Base-by-base conservation (phyloP, 2,329 filamentous ascomycete species). In the Aureobasidium vineae region DNA sequence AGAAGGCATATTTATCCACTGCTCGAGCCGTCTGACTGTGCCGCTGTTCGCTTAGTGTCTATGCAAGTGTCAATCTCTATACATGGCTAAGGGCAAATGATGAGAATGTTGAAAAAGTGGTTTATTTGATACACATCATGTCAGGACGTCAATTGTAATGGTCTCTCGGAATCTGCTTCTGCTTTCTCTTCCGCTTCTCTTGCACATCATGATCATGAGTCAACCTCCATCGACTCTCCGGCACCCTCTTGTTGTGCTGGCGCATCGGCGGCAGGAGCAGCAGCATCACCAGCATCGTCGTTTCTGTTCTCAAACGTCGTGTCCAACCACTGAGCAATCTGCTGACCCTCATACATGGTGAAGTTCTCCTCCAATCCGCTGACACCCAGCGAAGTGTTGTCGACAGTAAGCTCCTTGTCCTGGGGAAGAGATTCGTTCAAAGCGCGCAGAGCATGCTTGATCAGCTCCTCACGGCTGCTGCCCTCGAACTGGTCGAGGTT, bases 321-420 rank as follows among this genome's bases (percentile, higher is more conserved):
- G 79, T 97, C 92, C 77, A 98, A 85, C 87, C 93, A 93, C 70
- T 88, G 87, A 77, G 89, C 88, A 69, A 97, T 88, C 70, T 95
- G 91, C 76, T 92, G 88, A 16, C 92, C 93, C 77, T 99, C 95
- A 74, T 90, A 95, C 71, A 97, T 83, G 83, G 90, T 91, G 81
- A 98, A 98, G 70, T 86, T 86, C 83, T 98, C 91, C 26, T 93
- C 90, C 68, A 97, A 84, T 49, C 91, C 93, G 52, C 97, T 87
- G 70, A 98, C 85, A 43, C 91, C 93, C 64, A 99, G 86, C 72
- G 92, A 97, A 65, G 93, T 97, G 82, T 99, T 99, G 78, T 98
- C 95, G 47, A 97, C 87, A 65, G 94, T 98, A 77, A 99, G 82
- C 84, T 98, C 93, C 83, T 96, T 96, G 80, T 99, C 95, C 85